phyloP scores from a whole-genome alignment of 2,329 filamentous ascomycete genomes.

The Westerdykella sp. region DNA sequence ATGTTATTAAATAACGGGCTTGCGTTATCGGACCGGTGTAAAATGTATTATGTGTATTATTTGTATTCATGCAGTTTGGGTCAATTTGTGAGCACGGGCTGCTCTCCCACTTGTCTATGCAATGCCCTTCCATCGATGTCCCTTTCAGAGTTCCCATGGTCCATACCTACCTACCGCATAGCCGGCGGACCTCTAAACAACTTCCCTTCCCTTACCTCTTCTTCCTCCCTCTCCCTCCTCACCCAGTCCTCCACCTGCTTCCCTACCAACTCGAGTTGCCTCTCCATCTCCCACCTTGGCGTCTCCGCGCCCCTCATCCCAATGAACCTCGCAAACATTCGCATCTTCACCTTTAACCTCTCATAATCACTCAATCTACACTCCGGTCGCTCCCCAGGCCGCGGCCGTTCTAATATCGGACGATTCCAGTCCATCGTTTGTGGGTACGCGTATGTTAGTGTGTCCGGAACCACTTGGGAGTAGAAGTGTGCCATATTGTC shows the following conservation, averaged over 20 bases:
- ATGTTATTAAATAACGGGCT: no score
- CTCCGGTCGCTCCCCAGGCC: constrained; percentile 8
- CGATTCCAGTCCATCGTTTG: constrained; percentile 59
- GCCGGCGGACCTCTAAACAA: constrained; percentile 2
- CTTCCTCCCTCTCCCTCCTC: constrained; percentile 11
- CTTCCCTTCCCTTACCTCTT: constrained; percentile 3
- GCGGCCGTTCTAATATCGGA: constrained; percentile 9
- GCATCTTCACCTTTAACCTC: constrained; percentile 52
- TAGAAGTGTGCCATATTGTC: constrained; percentile 67
- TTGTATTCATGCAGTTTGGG: no score
- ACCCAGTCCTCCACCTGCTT: no score
- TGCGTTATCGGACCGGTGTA: no score
- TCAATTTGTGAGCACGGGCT: no score
- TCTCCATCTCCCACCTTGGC: constrained; percentile 43
- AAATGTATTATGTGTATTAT: no score
- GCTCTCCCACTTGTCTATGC: no score
- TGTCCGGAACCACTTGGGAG: constrained; percentile 58
- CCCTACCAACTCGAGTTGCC: constrained; percentile 32
- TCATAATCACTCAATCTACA: constrained; percentile 34
- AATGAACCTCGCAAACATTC: constrained; percentile 68
- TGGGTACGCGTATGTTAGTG: constrained; percentile 57
- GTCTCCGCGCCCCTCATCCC: constrained; percentile 60
- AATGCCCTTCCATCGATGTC: no score
- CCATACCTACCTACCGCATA: background rate
- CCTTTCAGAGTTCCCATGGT: no score